Conservation (phyloP, 1,284 basidiomycete species). For the Boletellus deceptivus region DNA sequence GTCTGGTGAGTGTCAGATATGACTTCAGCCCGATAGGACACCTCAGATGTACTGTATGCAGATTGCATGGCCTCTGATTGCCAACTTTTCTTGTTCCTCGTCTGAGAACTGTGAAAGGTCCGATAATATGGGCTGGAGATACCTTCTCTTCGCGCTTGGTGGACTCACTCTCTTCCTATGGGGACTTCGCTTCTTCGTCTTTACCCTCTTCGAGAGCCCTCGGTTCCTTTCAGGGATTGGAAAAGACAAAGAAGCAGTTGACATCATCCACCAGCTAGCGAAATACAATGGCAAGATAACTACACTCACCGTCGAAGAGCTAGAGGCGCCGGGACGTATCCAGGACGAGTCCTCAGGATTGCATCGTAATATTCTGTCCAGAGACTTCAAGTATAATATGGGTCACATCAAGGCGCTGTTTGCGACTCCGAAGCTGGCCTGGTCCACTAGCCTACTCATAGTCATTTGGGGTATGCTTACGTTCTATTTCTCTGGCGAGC, state of each 20-base stretch:
- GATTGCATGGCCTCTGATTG: constrained; percentile 51
- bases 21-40: neutral
- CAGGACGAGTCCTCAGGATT: neutral
- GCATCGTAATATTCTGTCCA: constrained; percentile 31
- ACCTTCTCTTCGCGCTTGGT: constrained; percentile 34
- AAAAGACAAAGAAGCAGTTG: constrained; percentile 59
- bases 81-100: constrained; percentile 45
- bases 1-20: constrained; percentile 46
- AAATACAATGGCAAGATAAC: constrained; percentile 51
- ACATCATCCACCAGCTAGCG: constrained; percentile 58
- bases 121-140: constrained; percentile 52
- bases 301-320: constrained; percentile 40
- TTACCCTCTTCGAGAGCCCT: constrained; percentile 61
- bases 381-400: constrained; percentile 37
- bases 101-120: constrained; percentile 37
- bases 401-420: constrained; percentile 55
- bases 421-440: constrained; percentile 52
- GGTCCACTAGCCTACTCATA: constrained; percentile 55
- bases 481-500: neutral
- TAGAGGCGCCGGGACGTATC: constrained; percentile 28
- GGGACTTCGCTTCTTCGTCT: constrained; percentile 57
- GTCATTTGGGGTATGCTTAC: constrained; percentile 46
- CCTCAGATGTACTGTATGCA: constrained; percentile 2
- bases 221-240: constrained; percentile 62
- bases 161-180: constrained; percentile 41